A percentile compares a stretch with the other conserved stretches of the same genome.
Evolutionary conservation across 805 yeast species (phyloP).

Genomic region (Candida xyloterini): DNA sequence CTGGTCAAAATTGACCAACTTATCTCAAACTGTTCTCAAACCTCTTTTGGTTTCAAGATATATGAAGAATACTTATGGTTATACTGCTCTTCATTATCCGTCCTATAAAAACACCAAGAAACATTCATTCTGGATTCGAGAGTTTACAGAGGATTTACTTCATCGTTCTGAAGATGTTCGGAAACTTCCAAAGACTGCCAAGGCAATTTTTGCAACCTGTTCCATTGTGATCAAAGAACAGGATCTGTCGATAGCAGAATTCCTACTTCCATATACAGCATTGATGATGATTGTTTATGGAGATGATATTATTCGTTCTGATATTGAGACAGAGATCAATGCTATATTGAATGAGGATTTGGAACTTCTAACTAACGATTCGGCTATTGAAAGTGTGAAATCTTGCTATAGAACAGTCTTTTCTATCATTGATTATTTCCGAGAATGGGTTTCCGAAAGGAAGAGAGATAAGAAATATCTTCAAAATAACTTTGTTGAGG

Average conservation of each 20-base stretch:
- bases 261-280: conserved; percentile 73
- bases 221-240: conserved; percentile 65
- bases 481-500: conserved; percentile 21
- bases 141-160: conserved; percentile 64
- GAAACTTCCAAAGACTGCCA: conserved; percentile 30
- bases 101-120: conserved; percentile 53
- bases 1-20: conserved; percentile 64
- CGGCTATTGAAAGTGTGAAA: conserved; percentile 54
- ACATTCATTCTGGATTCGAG: conserved; percentile 70
- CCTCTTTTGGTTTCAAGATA: conserved; percentile 78
- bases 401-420: conserved; percentile 72
- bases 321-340: conserved; percentile 57
- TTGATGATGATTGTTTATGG: conserved; percentile 50
- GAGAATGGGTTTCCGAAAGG: conserved; percentile 62
- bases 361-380: conserved; percentile 45
- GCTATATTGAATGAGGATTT: conserved; percentile 51
- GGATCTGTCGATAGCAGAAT: conserved; percentile 65
- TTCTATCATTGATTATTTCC: conserved; percentile 75
- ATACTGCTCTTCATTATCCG: conserved; percentile 56
- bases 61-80: conserved; percentile 47
- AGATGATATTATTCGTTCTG: conserved; percentile 37
- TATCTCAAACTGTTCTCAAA: conserved; percentile 66
- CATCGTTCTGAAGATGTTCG: conserved; percentile 35
- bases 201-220: conserved; percentile 57
- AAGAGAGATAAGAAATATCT: conserved; percentile 30